Conservation (phyloP, 2,329 filamentous ascomycete species). For the Curvularia sp. region DNA sequence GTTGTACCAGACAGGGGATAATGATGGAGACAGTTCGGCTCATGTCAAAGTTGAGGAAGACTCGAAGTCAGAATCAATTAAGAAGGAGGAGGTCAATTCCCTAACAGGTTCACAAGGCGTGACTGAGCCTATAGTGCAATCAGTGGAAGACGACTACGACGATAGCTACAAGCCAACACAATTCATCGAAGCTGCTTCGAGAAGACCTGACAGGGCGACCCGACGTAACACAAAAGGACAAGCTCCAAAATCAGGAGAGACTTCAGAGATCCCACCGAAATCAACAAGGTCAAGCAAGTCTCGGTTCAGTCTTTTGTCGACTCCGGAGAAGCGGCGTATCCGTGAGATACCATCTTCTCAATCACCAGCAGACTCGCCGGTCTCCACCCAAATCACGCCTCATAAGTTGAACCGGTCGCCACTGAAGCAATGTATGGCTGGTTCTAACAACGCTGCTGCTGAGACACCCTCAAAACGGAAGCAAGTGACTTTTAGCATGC, state of each 20-base stretch:
- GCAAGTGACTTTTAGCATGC: conserved; percentile 37
- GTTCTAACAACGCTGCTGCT: conserved; percentile 3
- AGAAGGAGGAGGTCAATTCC: neutral
- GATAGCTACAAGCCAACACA: conserved; percentile 42
- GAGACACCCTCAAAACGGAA: conserved; percentile 44
- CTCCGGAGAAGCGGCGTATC: conserved; percentile 41
- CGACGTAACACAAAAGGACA: conserved; percentile 3
- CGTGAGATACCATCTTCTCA: conserved; percentile 48
- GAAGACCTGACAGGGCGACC: conserved; percentile 20
- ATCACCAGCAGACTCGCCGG: conserved; percentile 40
- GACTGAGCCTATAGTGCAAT: conserved; percentile 7
- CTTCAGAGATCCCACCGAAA: neutral
- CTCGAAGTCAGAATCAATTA: neutral
- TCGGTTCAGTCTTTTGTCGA: conserved; percentile 41
- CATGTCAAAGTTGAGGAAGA: neutral
- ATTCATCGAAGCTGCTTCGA: conserved; percentile 31
- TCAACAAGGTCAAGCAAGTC: conserved; percentile 17
- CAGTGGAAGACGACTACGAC: conserved; percentile 24
- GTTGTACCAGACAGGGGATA: conserved; percentile 13
- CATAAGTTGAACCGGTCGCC: conserved; percentile 25
- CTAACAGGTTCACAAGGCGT: neutral
- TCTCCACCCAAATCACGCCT: conserved; percentile 39
- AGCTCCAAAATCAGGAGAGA: neutral
- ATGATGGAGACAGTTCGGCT: neutral
- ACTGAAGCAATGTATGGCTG: conserved; percentile 24